These are phyloP conservation scores for Collybia nuda DNA, from an alignment of 768 basidiomycete genomes.

Conservation along the genomic window DNA sequence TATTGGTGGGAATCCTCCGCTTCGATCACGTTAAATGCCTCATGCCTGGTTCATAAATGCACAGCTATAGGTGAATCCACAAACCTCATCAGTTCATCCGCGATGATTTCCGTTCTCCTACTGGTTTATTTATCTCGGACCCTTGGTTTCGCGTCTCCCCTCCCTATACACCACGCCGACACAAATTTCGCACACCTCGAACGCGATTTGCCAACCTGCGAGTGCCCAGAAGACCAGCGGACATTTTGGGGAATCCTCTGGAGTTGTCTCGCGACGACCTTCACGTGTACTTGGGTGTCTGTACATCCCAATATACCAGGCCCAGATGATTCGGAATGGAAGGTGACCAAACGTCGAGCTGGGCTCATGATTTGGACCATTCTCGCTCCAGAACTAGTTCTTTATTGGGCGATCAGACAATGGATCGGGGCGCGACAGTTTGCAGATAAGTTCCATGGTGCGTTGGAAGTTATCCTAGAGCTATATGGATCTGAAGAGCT, in stretches of 20 bases:
- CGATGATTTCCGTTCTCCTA: too few relatives aligned
- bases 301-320: slow-evolving; percentile 1
- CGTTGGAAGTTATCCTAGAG: too few relatives aligned
- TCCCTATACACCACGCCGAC: too few relatives aligned
- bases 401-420: not conserved
- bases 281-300: not conserved
- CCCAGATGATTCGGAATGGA: not conserved
- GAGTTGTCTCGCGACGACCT: not conserved
- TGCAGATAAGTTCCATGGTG: not conserved
- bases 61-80: too few relatives aligned
- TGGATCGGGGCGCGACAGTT: not conserved
- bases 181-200: too few relatives aligned
- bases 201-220: too few relatives aligned
- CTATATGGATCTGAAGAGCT: not conserved
- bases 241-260: slow-evolving; percentile 2
- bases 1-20: too few relatives aligned
- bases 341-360: not conserved
- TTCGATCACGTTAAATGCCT: too few relatives aligned
- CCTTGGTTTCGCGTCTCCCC: too few relatives aligned
- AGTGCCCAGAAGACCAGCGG: not conserved
- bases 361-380: not conserved
- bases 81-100: too few relatives aligned
- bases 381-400: not conserved
- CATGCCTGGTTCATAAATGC: too few relatives aligned
- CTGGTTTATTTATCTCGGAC: too few relatives aligned